Conservation (phyloP, 768 basidiomycete species). For the Lyophyllum atratum region DNA sequence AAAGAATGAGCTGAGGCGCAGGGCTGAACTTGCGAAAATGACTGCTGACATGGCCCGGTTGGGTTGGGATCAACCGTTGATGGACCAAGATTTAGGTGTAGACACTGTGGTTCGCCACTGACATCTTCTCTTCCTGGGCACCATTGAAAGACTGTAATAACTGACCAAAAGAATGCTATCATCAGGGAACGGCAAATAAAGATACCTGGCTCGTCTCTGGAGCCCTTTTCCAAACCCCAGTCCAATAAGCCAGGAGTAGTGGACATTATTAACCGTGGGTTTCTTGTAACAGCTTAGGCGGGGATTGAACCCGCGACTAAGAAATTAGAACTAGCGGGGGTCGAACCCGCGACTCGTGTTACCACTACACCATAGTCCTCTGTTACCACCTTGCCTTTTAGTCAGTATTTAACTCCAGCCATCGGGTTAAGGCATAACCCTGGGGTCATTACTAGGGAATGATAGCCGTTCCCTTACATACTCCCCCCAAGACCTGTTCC, state of each 20-base stretch:
- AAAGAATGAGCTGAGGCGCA: not conserved
- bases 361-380: too few species aligned
- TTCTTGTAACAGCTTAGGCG: too few species aligned
- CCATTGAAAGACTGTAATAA: not conserved
- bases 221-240: not conserved
- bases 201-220: not conserved
- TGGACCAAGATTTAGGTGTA: not conserved
- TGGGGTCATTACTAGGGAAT: too few species aligned
- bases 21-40: not conserved
- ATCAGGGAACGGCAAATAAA: not conserved
- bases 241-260: not conserved
- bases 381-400: too few species aligned
- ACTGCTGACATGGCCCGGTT: not conserved
- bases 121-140: not conserved
- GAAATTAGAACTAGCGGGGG: too few species aligned
- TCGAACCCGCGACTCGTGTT: too few species aligned
- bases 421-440: too few species aligned
- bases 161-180: not conserved
- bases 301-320: too few species aligned
- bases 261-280: not conserved
- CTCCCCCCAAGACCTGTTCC: too few species aligned
- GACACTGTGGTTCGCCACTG: not conserved
- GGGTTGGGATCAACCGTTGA: conserved; percentile 2
- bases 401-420: too few species aligned
- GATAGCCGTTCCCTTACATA: too few species aligned